Evolutionary conservation across 2,329 filamentous ascomycete genomes (phyloP), one percentile per base, ranked within the genome.

Genomic region (Botryotinia convoluta): DNA sequence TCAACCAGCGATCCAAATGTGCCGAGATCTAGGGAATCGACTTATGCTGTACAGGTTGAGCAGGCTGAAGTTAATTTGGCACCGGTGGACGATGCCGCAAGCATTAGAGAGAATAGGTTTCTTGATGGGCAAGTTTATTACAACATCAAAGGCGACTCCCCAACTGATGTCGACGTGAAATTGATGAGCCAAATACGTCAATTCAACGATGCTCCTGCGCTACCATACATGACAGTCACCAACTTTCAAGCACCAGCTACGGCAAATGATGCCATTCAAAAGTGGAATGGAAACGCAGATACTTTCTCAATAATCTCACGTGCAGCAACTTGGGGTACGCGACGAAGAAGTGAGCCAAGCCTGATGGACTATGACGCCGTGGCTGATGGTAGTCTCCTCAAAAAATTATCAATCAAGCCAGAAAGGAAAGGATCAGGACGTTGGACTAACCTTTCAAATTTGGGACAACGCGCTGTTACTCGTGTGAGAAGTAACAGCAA

Each of bases 281-380:
- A 82, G 51, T 87, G 84, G 78, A 81, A 80, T 32, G 76, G 79
- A 54, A 81, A 83, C 73, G 82, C 85, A 6, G 85, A 86, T 72
- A 83, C 85, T 42, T 81, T 86, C 42, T 91, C 89, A 0, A 83
- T 90, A 18, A 81, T 90, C 16, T 91, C 89, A 2, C 84, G 88
- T 75, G 87, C 89, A 22, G 91, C 91, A 29, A 93, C 91, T 0
- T 90, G 91, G 85, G 91, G 91, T 26, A 93, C 91, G 2, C 86
- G 89, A 10, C 87, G 90, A 60, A 87, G 88, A 73, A 91, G 91
- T 80, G 84, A 92, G 67, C 89, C 90, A 2, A 90, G 87, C 76
- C 77, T 72, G 76, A 84, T 39, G 8, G 90, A 92, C 73, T 82
- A 89, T 42, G 89, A 91, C 54, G 88, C 86, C 29, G 83, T 91